A percentile compares a stretch with the other conserved stretches of the same genome.
These are phyloP conservation scores for Boeremia lycopersici DNA, from an alignment of 2,329 filamentous ascomycete genomes.

Conservation along the genomic window DNA sequence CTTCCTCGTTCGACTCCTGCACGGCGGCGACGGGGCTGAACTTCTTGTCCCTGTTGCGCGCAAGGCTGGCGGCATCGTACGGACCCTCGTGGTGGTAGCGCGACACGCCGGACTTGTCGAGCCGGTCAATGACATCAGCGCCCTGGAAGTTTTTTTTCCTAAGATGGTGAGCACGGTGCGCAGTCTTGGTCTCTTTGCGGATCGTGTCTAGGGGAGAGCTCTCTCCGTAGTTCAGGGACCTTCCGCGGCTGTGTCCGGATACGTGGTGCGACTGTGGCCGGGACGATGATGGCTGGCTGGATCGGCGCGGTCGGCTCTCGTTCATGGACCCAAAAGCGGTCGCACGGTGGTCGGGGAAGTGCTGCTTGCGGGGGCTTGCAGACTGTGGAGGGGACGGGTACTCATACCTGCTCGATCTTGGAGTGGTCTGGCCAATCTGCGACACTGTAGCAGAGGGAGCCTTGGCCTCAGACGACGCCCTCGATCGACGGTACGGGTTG, in stretches of 20 bases:
- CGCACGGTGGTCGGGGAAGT: constrained; percentile 41
- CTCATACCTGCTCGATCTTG: constrained; percentile 36
- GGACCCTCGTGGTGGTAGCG: constrained; percentile 89
- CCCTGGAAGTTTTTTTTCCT: constrained; percentile 69
- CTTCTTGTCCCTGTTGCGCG: constrained; percentile 70
- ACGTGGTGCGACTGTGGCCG: constrained; percentile 34
- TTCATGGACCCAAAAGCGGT: constrained; percentile 40
- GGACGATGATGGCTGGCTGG: constrained; percentile 37
- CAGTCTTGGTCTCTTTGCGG: constrained; percentile 65
- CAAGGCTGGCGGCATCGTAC: constrained; percentile 79
- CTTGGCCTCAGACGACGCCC: constrained; percentile 39
- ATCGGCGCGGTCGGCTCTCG: constrained; percentile 40
- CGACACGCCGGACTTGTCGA: constrained; percentile 70
- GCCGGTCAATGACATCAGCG: constrained; percentile 78
- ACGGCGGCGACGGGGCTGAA: constrained; percentile 79
- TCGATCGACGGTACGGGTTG: constrained; percentile 53
- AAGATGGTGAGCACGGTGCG: constrained; percentile 70
- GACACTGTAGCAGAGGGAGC: constrained; percentile 25
- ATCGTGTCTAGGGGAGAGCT: constrained; percentile 72
- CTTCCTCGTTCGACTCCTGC: constrained; percentile 72
- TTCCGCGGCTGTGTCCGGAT: constrained; percentile 46
- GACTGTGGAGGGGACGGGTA: constrained; percentile 62
- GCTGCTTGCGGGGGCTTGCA: constrained; percentile 56
- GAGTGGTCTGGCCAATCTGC: constrained; percentile 24
- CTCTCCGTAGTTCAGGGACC: constrained; percentile 67